These are phyloP conservation scores for Benincasa hispida DNA, from an alignment of 306 rosid genomes.

Conservation along the genomic window DNA sequence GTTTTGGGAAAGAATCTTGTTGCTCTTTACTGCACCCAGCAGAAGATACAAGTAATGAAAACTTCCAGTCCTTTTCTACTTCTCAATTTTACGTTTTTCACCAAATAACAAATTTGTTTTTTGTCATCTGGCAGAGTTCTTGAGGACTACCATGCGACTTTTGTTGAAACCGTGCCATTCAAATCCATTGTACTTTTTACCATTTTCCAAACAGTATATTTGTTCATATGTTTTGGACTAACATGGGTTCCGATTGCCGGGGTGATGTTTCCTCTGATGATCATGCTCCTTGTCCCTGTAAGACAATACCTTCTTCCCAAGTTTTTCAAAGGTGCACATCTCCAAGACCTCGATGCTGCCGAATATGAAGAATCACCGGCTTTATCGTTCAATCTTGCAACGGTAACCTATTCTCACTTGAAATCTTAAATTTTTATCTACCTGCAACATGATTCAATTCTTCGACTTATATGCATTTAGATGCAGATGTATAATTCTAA, in stretches of 20 bases:
- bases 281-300: constrained; percentile 87
- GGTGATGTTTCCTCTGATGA: constrained; percentile 85
- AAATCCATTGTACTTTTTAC: constrained; percentile 68
- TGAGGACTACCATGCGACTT: constrained; percentile 87
- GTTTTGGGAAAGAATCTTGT: constrained; percentile 90
- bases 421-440: neutral
- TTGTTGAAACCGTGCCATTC: constrained; percentile 98
- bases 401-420: constrained; percentile 26
- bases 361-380: constrained; percentile 86
- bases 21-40: constrained; percentile 92
- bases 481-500: neutral
- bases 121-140: constrained; percentile 60
- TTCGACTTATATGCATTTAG: neutral
- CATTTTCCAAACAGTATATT: constrained; percentile 63
- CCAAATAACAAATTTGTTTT: neutral
- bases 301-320: constrained; percentile 83
- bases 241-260: constrained; percentile 98
- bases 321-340: constrained; percentile 85
- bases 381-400: constrained; percentile 55
- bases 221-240: constrained; percentile 80
- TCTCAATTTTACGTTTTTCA: neutral
- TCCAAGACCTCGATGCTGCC: constrained; percentile 96
- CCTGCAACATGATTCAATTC: neutral
- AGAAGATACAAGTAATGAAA: constrained; percentile 60
- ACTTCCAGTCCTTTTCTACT: neutral